Conservation (phyloP, 1,284 basidiomycete genomes). For the Mycosarcoma maydis region DNA sequence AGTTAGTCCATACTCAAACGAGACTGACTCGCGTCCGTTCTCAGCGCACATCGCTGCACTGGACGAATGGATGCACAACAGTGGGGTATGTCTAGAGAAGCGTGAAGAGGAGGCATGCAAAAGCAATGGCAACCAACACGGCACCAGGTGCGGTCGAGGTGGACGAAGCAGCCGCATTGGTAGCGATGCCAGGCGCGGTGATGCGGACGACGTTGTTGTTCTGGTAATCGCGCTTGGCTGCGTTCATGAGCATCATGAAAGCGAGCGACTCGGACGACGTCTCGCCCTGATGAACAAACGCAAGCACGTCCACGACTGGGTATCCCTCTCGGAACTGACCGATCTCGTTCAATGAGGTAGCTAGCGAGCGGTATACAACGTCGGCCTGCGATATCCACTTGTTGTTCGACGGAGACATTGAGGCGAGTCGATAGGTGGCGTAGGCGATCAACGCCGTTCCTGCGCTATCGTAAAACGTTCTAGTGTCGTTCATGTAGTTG, state of each 20-base stretch:
- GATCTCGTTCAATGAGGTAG: conserved; percentile 36
- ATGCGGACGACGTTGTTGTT: conserved; percentile 35
- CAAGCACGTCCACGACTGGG: conserved; percentile 57
- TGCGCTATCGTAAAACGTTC: conserved; percentile 52
- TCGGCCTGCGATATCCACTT: conserved; percentile 45
- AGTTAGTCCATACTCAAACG: conserved; percentile 28
- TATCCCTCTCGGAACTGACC: conserved; percentile 46
- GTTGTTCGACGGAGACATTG: conserved; percentile 43
- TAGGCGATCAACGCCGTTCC: conserved; percentile 61
- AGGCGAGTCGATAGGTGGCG: conserved; percentile 56
- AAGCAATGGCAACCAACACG: not conserved
- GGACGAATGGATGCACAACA: too few species aligned
- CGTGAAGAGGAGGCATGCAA: not conserved
- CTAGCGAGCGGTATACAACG: conserved; percentile 49
- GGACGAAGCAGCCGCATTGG: conserved; percentile 7
- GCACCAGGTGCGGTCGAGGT: not conserved
- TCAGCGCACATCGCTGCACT: too few species aligned
- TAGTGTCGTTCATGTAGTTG: conserved; percentile 58
- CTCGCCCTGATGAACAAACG: conserved; percentile 41
- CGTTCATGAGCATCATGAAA: conserved; percentile 57
- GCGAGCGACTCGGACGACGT: conserved; percentile 58
- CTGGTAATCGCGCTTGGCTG: conserved; percentile 58
- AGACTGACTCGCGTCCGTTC: conserved; percentile 20
- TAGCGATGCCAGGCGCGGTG: conserved; percentile 16
- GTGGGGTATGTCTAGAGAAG: not conserved